Conservation (phyloP, 2,329 filamentous ascomycete genomes). For the Monilinia fructicola region DNA sequence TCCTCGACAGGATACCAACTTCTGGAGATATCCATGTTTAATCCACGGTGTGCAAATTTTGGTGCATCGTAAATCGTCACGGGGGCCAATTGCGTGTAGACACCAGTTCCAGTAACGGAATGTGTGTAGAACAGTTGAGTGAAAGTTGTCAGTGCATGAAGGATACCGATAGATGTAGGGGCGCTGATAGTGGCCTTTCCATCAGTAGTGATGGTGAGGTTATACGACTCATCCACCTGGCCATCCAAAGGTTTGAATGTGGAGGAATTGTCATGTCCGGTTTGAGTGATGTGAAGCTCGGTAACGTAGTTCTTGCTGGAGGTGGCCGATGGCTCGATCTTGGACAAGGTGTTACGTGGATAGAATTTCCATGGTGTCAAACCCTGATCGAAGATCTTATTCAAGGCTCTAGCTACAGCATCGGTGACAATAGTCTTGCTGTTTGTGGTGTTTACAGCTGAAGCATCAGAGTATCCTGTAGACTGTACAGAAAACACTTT, state of each 20-base stretch:
- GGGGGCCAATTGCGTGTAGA: conserved; percentile 71
- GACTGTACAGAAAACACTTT: conserved; percentile 28
- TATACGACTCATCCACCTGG: conserved; percentile 74
- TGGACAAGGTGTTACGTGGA: conserved; percentile 54
- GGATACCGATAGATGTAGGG: conserved; percentile 64
- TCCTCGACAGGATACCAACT: conserved; percentile 55
- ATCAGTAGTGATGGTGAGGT: conserved; percentile 56
- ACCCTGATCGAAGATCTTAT: conserved; percentile 64
- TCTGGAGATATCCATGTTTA: conserved; percentile 76
- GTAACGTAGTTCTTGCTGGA: conserved; percentile 52
- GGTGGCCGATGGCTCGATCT: conserved; percentile 60
- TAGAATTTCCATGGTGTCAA: conserved; percentile 80
- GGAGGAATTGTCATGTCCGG: conserved; percentile 50
- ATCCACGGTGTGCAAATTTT: conserved; percentile 71
- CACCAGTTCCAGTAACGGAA: conserved; percentile 51
- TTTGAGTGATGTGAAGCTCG: conserved; percentile 63
- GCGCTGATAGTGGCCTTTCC: conserved; percentile 65
- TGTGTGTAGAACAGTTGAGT: conserved; percentile 77
- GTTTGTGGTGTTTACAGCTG: conserved; percentile 25
- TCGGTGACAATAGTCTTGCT: conserved; percentile 56
- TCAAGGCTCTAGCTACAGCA: conserved; percentile 58
- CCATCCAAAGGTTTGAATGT: conserved; percentile 62
- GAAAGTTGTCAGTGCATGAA: conserved; percentile 74
- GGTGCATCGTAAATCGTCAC: conserved; percentile 71
- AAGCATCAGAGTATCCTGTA: conserved; percentile 24